A percentile compares a stretch with the other conserved stretches of the same genome.
phyloP scores from a whole-genome alignment of 1,284 basidiomycete species.

The Phylloboletellus chloephorus region DNA sequence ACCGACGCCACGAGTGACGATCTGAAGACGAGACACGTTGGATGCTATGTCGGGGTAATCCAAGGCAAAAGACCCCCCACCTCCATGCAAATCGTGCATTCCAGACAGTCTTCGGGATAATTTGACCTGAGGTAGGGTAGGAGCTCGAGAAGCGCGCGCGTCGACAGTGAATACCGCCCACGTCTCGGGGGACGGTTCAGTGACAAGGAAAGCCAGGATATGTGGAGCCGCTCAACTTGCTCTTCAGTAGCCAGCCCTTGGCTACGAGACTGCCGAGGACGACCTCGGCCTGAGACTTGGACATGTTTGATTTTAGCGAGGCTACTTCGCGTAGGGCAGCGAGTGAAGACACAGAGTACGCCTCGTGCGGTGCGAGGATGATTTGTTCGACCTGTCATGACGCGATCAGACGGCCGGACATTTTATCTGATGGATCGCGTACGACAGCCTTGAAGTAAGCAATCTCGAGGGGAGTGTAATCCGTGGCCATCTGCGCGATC shows the following conservation, averaged over 20 bases:
- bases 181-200: constrained; percentile 36
- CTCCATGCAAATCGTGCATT: constrained; percentile 74
- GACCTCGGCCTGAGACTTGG: constrained; percentile 68
- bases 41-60: constrained; percentile 41
- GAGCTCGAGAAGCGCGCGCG: constrained; percentile 72
- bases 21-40: constrained; percentile 36
- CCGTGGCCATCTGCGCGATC: constrained; percentile 76
- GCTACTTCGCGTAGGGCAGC: constrained; percentile 70
- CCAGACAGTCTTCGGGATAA: constrained; percentile 65
- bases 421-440: constrained; percentile 24
- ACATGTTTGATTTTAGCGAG: constrained; percentile 60
- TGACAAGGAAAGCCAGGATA: neutral
- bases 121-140: constrained; percentile 67
- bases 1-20: constrained; percentile 61
- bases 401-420: neutral
- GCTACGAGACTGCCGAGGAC: constrained; percentile 76
- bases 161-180: constrained; percentile 73
- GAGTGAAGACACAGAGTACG: constrained; percentile 71
- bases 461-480: constrained; percentile 72
- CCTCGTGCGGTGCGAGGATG: constrained; percentile 69
- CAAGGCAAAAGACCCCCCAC: constrained; percentile 32
- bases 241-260: constrained; percentile 73
- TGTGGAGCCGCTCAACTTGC: constrained; percentile 49
- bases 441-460: constrained; percentile 78
- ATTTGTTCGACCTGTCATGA: constrained; percentile 76